A percentile compares a stretch with the other conserved stretches of the same genome.
These are phyloP conservation scores for Cystofilobasidium ferigula DNA, from an alignment of 768 basidiomycete genomes.

Conservation along the genomic window DNA sequence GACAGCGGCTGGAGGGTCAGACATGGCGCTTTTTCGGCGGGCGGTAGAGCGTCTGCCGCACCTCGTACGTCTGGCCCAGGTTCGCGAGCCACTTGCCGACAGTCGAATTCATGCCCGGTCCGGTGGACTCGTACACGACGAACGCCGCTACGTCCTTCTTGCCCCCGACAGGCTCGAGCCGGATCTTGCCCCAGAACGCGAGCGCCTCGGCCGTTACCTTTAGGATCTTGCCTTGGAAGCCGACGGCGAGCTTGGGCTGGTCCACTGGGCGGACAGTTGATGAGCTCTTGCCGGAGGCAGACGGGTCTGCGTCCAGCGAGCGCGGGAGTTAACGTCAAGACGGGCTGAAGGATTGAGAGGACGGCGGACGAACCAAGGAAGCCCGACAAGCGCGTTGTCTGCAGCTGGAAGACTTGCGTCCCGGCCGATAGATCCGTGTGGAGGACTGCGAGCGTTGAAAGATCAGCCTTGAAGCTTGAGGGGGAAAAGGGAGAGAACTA, in stretches of 20 bases:
- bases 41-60: conserved; percentile 37
- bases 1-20: background rate
- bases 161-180: conserved; percentile 58
- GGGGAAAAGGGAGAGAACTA: background rate
- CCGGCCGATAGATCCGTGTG: background rate
- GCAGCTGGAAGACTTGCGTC: background rate
- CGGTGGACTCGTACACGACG: conserved; percentile 50
- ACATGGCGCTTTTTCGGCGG: background rate
- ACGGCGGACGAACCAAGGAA: background rate
- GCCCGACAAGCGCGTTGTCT: conserved; percentile 12
- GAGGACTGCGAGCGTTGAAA: background rate
- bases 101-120: conserved; percentile 46
- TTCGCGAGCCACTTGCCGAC: conserved; percentile 49
- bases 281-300: conserved; percentile 25
- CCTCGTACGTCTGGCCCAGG: conserved; percentile 50
- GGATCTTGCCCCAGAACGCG: conserved; percentile 77
- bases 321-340: conserved; percentile 25
- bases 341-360: background rate
- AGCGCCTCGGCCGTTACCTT: conserved; percentile 59
- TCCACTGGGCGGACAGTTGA: conserved; percentile 36
- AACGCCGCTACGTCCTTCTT: conserved; percentile 59
- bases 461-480: background rate
- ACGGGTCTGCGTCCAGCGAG: conserved; percentile 38
- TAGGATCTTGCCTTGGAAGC: conserved; percentile 58
- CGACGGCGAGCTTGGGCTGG: conserved; percentile 53